Evolutionary conservation across 2,329 filamentous ascomycete genomes (phyloP), one percentile per base, ranked within the genome.

Genomic region (Cadophora luteo-olivacea): DNA sequence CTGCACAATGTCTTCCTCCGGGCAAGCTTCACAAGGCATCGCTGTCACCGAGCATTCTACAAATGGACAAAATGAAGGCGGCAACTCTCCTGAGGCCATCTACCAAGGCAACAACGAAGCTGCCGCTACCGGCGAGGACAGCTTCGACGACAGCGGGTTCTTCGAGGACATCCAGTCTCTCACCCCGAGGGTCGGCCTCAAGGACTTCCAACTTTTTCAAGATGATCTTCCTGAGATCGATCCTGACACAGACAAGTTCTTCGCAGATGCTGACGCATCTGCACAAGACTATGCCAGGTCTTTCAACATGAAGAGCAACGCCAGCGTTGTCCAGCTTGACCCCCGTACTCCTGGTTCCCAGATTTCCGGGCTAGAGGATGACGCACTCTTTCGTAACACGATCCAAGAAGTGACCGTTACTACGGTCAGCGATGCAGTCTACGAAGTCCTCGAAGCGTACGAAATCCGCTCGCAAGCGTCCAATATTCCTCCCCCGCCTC

Each of bases 151-250:
- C 61, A 71, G 68, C 55, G 67, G 66, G 14, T 70, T 70, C 45
- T 62, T 68, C 25, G 68, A 67, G 19, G 48, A 61, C 16, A 52
- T 64, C 1, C 63, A 66, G 16, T 36, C 66, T 52, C 16, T 51
- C 51, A 8, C 33, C 8, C 66, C 61, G 6, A 25, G 61, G 9
- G 38, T 55, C 38, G 57, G 68, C 19, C 70, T 71, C 54, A 51
- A 65, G 54, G 71, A 74, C 60, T 74, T 69, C 41, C 66, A 65
- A 24, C 65, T 72, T 2, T 72, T 68, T 36, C 49, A 61, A 2
- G 66, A 68, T 2, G 61, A 65, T 12, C 22, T 38, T 22, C 41
- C 68, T 29, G 45, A 62, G 14, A 51, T 48, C 11, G 33, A 45
- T 54, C 24, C 48, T 25, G 33, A 64, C 45, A 64, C 63, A 5